Evolutionary conservation across 176 grass and related monocot species (phyloP).

Genomic region (Miscanthus lutarioriparius): DNA sequence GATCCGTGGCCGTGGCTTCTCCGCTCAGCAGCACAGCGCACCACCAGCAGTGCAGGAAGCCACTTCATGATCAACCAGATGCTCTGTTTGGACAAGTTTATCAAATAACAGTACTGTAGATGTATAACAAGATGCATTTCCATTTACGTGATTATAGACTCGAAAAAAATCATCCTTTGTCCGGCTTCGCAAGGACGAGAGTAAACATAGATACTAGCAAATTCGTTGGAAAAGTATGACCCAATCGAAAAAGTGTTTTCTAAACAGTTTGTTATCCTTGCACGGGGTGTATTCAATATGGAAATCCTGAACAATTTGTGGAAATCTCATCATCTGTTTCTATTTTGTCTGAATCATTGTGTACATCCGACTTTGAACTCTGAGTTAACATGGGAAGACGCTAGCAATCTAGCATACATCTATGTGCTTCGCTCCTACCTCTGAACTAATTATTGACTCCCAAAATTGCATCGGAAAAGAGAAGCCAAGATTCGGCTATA

Average conservation of each 20-base stretch:
- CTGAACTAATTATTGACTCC: conserved; percentile 16
- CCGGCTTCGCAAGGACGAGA: too few relatives aligned
- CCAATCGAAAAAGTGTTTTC: background rate
- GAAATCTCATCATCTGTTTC: background rate
- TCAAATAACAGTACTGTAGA: background rate
- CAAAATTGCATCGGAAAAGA: conserved; percentile 1
- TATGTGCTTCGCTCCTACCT: background rate
- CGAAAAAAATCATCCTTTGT: background rate
- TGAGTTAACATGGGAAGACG: background rate
- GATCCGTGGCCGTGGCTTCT: background rate
- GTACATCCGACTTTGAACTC: background rate
- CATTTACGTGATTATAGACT: background rate
- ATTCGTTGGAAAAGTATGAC: background rate
- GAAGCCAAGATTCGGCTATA: background rate
- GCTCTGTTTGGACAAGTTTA: too few relatives aligned
- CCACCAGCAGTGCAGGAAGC: background rate
- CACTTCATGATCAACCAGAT: background rate
- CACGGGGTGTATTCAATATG: background rate
- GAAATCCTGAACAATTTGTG: background rate
- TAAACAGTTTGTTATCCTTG: background rate
- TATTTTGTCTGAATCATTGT: conserved; percentile 5
- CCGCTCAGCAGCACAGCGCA: background rate
- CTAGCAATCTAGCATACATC: conserved; percentile 11
- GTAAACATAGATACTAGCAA: background rate
- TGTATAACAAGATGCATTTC: background rate